Base-by-base conservation (phyloP, 192 early-diverging fungal species). In the Linnemannia zychae region DNA sequence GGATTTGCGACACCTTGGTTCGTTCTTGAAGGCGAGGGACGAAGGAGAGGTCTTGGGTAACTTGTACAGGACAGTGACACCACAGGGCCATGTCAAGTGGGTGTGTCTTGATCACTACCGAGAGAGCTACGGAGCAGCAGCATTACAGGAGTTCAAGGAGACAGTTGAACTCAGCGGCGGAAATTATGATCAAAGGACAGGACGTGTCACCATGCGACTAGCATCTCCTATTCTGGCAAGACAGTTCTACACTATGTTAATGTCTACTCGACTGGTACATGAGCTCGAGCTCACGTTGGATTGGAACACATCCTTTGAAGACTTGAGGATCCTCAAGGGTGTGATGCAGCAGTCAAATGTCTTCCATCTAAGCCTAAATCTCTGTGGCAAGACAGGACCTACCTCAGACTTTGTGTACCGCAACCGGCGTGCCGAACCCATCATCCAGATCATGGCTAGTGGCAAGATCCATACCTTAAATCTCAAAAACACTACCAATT, bases 11-110 rank as follows among this genome's bases (percentile, higher is more conserved):
- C 67, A 70, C 20, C 60, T 80, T 1, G 67, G 60, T 40, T 74
- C 71, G 7, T 80, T 57, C 48, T 49, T 80, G 36, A 53, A 52
- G 7, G 44, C 46, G 15, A 44, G 17, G 0, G 79, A 75, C 16
- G 12, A 68, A 28, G 67, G 31, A 3, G 22, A 38, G 11, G 28
- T 33, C 0, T 53, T 80, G 17, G 79, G 79, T 0, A 75, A 75
- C 66, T 66, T 74, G 1, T 80, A 74, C 7, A 0, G 72, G 20
- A 80, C 37, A 0, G 49, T 80, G 3, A 80, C 79, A 3, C 6
- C 13, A 1, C 18, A 75, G n/a, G 79, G 79, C 1, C 72, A 80
- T 71, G 79, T 80, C 15, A 80, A 80, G 40, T 80, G 79, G 79
- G 79, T 80, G 0, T 74, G 79, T 36, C 49, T 50, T 2, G 67